phyloP scores from a whole-genome alignment of 176 grass and related monocot species.

The Rhynchospora pubera region DNA sequence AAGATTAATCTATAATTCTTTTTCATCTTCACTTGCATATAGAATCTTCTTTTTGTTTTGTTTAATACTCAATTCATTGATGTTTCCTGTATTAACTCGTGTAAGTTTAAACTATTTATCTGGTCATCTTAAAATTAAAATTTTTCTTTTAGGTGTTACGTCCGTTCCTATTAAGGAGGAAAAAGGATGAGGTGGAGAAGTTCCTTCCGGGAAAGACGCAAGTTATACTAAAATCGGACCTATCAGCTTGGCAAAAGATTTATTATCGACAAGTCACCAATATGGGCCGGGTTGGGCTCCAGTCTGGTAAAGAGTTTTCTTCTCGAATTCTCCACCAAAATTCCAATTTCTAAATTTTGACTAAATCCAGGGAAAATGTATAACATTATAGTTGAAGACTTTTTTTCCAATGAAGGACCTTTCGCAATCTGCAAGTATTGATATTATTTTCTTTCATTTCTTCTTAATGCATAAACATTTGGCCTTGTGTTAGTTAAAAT shows the following conservation, averaged over 20 bases:
- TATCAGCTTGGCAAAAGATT: conserved; percentile 99
- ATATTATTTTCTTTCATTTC: conserved; percentile 10
- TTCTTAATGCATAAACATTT: conserved; percentile 21
- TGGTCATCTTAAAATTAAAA: conserved; percentile 2
- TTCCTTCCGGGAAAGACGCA: conserved; percentile 95
- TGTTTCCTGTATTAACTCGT: conserved; percentile 6
- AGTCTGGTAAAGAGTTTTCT: conserved; percentile 45
- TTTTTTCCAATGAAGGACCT: not conserved
- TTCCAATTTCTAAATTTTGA: conserved; percentile 9
- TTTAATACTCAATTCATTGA: not conserved
- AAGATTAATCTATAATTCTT: not conserved
- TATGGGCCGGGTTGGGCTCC: conserved; percentile 67
- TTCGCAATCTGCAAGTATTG: not conserved
- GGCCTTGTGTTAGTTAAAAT: not conserved
- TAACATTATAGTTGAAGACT: not conserved
- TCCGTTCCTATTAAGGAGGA: conserved; percentile 92
- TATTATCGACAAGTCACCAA: conserved; percentile 89
- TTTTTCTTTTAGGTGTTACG: conserved; percentile 62
- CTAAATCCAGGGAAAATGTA: not conserved
- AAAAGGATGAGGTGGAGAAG: conserved; percentile 96
- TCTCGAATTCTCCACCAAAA: not conserved
- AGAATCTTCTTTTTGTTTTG: not conserved
- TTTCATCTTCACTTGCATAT: conserved; percentile 9
- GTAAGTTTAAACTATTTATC: conserved; percentile 10
- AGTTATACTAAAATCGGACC: conserved; percentile 96